Conservation (phyloP, 192 early-diverging fungal species). For the Entomortierella lignicola region DNA sequence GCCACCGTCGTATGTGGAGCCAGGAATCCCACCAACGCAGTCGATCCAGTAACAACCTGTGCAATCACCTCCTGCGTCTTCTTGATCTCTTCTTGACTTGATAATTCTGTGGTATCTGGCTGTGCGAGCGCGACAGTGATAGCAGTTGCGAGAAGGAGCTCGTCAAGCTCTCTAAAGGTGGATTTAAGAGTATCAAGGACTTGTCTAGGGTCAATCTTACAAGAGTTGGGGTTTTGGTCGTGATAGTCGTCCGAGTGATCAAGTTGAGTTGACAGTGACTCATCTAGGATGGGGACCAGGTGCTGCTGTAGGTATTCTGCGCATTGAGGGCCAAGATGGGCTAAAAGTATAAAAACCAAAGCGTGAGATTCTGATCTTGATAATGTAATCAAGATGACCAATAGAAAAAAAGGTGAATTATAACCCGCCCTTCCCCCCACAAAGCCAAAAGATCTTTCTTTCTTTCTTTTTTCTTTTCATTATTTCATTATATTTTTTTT, state of each 20-base stretch:
- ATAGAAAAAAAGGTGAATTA: too few species aligned
- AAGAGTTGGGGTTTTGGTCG: constrained; percentile 18
- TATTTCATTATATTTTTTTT: too few species aligned
- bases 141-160: constrained; percentile 42
- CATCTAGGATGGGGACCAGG: constrained; percentile 42
- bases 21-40: constrained; percentile 40
- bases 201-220: constrained; percentile 47
- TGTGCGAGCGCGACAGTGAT: constrained; percentile 40
- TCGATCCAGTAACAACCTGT: constrained; percentile 42
- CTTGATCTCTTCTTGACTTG: constrained; percentile 19
- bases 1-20: constrained; percentile 17
- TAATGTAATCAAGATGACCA: too few species aligned
- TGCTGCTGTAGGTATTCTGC: constrained; percentile 51
- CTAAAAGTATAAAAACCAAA: constrained; percentile 9
- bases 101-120: constrained; percentile 15
- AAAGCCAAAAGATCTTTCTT: too few species aligned
- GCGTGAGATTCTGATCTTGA: too few species aligned
- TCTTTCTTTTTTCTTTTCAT: too few species aligned
- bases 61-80: constrained; percentile 39
- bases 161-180: constrained; percentile 46
- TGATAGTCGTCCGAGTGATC: constrained; percentile 42
- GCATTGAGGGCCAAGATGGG: constrained; percentile 49
- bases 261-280: constrained; percentile 45
- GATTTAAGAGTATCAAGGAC: constrained; percentile 52
- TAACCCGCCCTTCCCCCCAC: too few species aligned